A percentile compares a stretch with the other conserved stretches of the same genome.
Evolutionary conservation across 345 rosid genomes (phyloP).

Genomic region (Excoecaria cochinchinensis): DNA sequence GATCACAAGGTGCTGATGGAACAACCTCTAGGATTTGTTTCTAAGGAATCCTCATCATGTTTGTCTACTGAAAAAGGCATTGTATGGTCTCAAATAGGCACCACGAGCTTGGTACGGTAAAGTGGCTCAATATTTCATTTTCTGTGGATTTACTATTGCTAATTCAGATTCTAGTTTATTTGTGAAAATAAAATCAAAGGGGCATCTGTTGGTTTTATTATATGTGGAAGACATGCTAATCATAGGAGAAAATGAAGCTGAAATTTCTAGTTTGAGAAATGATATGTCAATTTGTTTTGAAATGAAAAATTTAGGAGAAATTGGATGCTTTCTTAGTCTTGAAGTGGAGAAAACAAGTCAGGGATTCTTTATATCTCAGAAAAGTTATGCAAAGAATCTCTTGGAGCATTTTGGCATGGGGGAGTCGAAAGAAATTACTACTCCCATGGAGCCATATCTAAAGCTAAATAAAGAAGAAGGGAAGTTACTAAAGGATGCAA

Average conservation of each 20-base stretch:
- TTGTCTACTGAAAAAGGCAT: constrained; percentile 13
- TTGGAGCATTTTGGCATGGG: not conserved
- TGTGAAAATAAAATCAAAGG: not conserved
- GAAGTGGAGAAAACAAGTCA: constrained; percentile 1
- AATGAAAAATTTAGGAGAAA: constrained; percentile 12
- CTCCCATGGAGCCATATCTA: not conserved
- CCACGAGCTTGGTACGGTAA: constrained; percentile 14
- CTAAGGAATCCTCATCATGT: constrained; percentile 6
- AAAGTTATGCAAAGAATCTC: not conserved
- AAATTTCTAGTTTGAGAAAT: not conserved
- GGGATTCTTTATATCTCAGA: not conserved
- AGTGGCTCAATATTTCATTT: constrained; percentile 13
- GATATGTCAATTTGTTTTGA: not conserved
- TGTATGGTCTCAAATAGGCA: not conserved
- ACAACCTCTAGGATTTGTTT: constrained; percentile 4
- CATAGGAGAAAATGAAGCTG: not conserved
- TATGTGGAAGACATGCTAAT: constrained; percentile 17
- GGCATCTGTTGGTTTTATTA: not conserved
- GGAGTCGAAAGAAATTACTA: constrained; percentile 1
- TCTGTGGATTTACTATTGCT: constrained; percentile 6
- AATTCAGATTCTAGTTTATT: constrained; percentile 9
- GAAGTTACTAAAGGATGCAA: no score
- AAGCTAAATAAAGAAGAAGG: no score
- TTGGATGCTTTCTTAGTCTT: constrained; percentile 10
- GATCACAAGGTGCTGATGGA: constrained; percentile 11